phyloP scores from a whole-genome alignment of 2,329 filamentous ascomycete species.

The Metarhizium brunneum region DNA sequence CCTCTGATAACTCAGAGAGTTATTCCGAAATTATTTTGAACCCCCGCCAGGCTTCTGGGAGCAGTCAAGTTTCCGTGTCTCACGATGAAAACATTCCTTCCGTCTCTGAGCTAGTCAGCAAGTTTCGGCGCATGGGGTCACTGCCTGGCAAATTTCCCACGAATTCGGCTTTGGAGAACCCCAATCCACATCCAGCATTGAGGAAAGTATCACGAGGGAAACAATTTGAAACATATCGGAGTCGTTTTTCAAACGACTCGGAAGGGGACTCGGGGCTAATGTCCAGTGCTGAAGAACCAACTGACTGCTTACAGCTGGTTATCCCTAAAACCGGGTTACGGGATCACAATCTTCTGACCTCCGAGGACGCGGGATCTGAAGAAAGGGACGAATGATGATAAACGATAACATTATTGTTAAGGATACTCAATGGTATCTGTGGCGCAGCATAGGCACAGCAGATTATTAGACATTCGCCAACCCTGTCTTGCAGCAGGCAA shows the following conservation, averaged over 20 bases:
- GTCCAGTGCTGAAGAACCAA: not conserved
- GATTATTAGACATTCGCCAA: constrained; percentile 1
- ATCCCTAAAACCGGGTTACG: not conserved
- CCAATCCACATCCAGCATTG: not conserved
- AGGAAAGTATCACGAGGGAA: constrained; percentile 5
- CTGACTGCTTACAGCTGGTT: not conserved
- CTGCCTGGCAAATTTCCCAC: constrained; percentile 1
- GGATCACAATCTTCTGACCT: not conserved
- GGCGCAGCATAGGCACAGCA: not conserved
- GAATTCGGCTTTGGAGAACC: not conserved
- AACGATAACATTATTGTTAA: not conserved
- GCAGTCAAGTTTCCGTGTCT: constrained; percentile 1
- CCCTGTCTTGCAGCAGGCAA: not conserved
- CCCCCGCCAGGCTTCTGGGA: not conserved
- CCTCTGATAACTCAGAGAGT: constrained; percentile 1
- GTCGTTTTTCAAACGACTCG: constrained; percentile 7
- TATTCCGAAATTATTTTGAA: not conserved
- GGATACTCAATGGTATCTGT: not conserved
- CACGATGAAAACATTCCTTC: constrained; percentile 10
- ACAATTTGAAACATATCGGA: constrained; percentile 5
- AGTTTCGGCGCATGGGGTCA: constrained; percentile 14
- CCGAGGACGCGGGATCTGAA: not conserved
- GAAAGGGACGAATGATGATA: not conserved
- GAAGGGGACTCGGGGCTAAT: not conserved
- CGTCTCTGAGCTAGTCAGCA: constrained; percentile 16